Base-by-base conservation (phyloP, 2,329 filamentous ascomycete genomes). In the Diaporthe citriasiana region DNA sequence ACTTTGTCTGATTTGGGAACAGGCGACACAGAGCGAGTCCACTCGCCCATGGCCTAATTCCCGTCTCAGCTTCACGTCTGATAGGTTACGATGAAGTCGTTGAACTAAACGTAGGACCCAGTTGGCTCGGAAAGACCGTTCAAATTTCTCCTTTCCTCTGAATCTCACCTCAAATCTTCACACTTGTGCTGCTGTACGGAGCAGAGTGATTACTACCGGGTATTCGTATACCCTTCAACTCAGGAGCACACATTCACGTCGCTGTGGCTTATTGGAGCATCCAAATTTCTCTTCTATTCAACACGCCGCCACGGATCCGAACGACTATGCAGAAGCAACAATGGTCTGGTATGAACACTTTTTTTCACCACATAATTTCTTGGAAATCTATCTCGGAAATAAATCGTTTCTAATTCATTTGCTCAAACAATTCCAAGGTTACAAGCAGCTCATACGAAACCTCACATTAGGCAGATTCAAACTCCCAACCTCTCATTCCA, bases 1-100 rank as follows among this genome's bases (percentile, higher is more conserved):
- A 47, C 47, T 68, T 53, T 68, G 47, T 53, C 63, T 68, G 63
- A 30, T 53, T 68, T 53, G 30, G 63, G 63, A 51, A 53, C 30
- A 25, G 33, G 19, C 63, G 27, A 27, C n/a, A 38, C 22, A 30
- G 60, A 22, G 13, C 33, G 30, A 40, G n/a, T 9, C 22, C 15
- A n/a, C 27, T n/a, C 38, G 45, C 38, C 59, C 40, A 22, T 10
- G 2, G 8, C 47, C 33, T 22, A 30, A 30, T 8, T 13, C 45
- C 42, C 47, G 63, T 68, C 63, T 47, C 63, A 68, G 47, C n/a
- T 53, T 22, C 33, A 40, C 63, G 47, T 53, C 63, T 53, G 47
- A 68, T 68, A 22, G 63, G 33, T 5, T 5, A 35, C 40, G 47
- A 17, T 47, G 19, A 53, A 53, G 47, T 53, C 33, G 63, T 53